phyloP scores from a whole-genome alignment of 148 eudicot species.

The Amaranthus hypochondriacus region DNA sequence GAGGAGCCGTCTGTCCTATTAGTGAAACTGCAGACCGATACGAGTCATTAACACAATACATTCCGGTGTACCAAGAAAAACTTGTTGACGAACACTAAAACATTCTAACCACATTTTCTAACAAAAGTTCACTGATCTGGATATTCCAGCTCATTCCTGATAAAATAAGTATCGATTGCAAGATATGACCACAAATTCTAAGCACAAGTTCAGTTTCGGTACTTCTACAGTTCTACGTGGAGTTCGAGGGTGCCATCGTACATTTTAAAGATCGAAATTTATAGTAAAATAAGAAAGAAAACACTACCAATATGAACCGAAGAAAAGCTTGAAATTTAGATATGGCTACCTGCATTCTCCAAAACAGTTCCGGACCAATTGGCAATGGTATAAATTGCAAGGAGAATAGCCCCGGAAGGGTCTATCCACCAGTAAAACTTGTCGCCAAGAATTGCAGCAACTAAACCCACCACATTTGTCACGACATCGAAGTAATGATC shows the following conservation, averaged over 20 bases:
- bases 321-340: neutral
- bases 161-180: neutral
- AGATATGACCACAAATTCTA: neutral
- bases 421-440: constrained; percentile 87
- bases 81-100: no score
- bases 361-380: constrained; percentile 92
- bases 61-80: neutral
- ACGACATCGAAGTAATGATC: constrained; percentile 94
- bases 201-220: neutral
- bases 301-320: neutral
- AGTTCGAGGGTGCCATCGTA: neutral
- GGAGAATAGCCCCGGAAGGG: constrained; percentile 80
- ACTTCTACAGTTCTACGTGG: neutral
- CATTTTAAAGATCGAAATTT: neutral
- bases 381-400: constrained; percentile 74
- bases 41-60: constrained; percentile 1
- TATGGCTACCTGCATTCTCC: constrained; percentile 77
- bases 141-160: neutral
- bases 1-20: constrained; percentile 87
- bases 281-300: neutral
- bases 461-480: constrained; percentile 81
- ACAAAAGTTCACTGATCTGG: no score
- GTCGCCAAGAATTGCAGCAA: constrained; percentile 88
- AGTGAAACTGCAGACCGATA: constrained; percentile 58
- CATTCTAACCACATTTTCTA: no score